Conservation (phyloP, 75 land plant species). For the Cunninghamia lanceolata region DNA sequence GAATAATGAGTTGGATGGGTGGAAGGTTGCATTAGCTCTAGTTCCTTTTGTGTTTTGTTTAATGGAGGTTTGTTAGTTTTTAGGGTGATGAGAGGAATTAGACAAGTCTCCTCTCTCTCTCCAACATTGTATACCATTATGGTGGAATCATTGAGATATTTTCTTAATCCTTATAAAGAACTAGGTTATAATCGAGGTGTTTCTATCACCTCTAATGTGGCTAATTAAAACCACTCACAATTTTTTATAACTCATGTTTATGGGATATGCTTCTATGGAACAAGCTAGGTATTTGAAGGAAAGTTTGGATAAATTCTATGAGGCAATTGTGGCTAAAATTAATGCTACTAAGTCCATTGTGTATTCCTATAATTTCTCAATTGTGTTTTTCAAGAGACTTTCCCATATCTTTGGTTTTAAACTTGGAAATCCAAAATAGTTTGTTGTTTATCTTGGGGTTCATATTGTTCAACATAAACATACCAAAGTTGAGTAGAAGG, state of each 20-base stretch:
- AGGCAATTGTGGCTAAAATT: no score
- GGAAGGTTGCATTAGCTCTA: background rate
- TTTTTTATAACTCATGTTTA: background rate
- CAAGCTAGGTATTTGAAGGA: no score
- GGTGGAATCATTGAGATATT: background rate
- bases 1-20: background rate
- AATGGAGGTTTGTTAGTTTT: background rate
- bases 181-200: background rate
- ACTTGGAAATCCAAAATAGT: no score
- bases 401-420: no score
- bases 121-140: background rate
- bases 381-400: no score
- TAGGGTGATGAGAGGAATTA: background rate
- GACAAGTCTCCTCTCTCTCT: background rate
- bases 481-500: no score
- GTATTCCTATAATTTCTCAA: no score
- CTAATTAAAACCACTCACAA: background rate
- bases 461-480: no score
- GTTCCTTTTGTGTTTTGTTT: background rate
- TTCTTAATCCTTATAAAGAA: background rate
- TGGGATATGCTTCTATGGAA: background rate
- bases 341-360: no score
- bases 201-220: background rate
- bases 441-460: no score
- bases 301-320: no score